Evolutionary conservation across 2,329 filamentous ascomycete genomes (phyloP).

Genomic region (Ascochyta lentis): DNA sequence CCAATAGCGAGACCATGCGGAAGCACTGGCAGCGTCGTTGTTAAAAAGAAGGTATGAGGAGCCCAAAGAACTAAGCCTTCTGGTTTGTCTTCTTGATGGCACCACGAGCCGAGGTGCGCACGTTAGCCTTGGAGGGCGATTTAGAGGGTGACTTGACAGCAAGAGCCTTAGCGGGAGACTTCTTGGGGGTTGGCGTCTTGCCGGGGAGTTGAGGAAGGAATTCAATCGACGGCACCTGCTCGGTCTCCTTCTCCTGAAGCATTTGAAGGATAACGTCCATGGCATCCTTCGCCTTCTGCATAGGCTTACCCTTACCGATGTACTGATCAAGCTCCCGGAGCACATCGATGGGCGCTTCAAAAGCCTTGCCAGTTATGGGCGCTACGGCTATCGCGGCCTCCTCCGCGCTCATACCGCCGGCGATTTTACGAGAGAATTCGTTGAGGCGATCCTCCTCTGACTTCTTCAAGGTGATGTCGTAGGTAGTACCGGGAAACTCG

Average conservation of each 20-base stretch:
- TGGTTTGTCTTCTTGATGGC: conserved; percentile 32
- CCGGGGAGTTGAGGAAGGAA: conserved; percentile 39
- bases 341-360: conserved; percentile 44
- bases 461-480: conserved; percentile 45
- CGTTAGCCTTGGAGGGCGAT: conserved; percentile 16
- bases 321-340: conserved; percentile 38
- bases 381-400: conserved; percentile 21
- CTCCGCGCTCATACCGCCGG: conserved; percentile 17
- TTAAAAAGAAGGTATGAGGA: not conserved
- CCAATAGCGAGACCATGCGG: not conserved
- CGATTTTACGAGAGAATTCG: conserved; percentile 35
- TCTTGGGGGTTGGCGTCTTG: conserved; percentile 21
- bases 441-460: conserved; percentile 44
- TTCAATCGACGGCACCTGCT: conserved; percentile 40
- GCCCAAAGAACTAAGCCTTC: conserved; percentile 12
- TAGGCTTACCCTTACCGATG: conserved; percentile 31
- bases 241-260: conserved; percentile 33
- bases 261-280: conserved; percentile 39
- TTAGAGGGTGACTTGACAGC: conserved; percentile 20
- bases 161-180: conserved; percentile 18
- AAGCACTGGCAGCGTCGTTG: not conserved
- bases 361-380: conserved; percentile 29
- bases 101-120: conserved; percentile 30
- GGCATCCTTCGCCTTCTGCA: conserved; percentile 26
- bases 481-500: conserved; percentile 39